Percentiles rank a stretch among this genome's conserved stretches.
Evolutionary conservation across 192 early-diverging fungal species (phyloP).

Genomic region (Physocladia obscura): DNA sequence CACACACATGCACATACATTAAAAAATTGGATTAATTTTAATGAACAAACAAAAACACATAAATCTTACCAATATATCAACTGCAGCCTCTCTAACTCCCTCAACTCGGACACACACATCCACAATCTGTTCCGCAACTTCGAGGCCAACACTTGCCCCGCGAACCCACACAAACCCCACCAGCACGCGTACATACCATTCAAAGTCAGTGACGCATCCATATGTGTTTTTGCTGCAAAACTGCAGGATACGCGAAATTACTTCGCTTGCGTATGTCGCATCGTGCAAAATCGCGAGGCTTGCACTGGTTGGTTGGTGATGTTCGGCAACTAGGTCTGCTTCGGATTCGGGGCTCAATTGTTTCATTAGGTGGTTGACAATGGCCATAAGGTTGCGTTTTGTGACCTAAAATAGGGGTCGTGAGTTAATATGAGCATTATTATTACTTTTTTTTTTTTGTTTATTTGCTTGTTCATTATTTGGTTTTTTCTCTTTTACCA

Average conservation of each 20-base stretch:
- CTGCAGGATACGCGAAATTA: constrained; percentile 76
- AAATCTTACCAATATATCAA: constrained; percentile 66
- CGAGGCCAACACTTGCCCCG: constrained; percentile 71
- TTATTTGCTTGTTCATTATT: not conserved
- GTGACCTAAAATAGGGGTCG: constrained; percentile 55
- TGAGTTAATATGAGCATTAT: too few species aligned
- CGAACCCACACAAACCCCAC: constrained; percentile 74
- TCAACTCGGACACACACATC: constrained; percentile 88
- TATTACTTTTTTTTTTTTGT: too few species aligned
- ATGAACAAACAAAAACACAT: not conserved
- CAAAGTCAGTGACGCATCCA: constrained; percentile 82
- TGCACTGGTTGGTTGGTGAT: constrained; percentile 10
- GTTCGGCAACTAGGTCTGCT: not conserved
- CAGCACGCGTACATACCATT: constrained; percentile 90
- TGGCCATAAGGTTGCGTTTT: constrained; percentile 73
- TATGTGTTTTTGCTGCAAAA: constrained; percentile 87
- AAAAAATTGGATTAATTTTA: not conserved
- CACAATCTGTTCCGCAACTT: constrained; percentile 73
- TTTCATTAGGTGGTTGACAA: constrained; percentile 79
- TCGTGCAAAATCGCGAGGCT: constrained; percentile 27
- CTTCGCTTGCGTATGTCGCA: constrained; percentile 67
- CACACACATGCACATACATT: not conserved
- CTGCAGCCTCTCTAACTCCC: constrained; percentile 74
- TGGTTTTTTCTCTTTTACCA: constrained; percentile 54
- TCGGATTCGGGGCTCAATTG: constrained; percentile 54